Percentiles rank a stretch among this genome's conserved stretches.
Evolutionary conservation across 164 flowering plant species (phyloP).

Genomic region (Vitis vinifera): DNA sequence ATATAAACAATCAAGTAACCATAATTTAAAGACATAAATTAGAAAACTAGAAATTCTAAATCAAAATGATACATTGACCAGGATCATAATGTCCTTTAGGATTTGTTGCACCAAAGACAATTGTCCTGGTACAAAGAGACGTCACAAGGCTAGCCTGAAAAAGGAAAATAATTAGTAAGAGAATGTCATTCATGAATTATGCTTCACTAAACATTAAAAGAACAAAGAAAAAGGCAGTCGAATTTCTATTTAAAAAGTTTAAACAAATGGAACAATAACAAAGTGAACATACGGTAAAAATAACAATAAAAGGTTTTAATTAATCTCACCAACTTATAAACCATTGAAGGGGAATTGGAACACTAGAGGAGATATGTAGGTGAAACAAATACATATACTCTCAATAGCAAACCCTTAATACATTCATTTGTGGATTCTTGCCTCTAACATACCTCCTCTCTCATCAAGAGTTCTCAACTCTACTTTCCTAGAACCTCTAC

Average conservation of each 20-base stretch:
- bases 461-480: too few species aligned
- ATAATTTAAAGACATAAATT: neutral
- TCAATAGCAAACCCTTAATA: too few species aligned
- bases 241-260: neutral
- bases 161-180: neutral
- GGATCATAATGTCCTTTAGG: conserved; percentile 98
- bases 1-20: neutral
- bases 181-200: neutral
- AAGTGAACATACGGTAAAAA: too few species aligned
- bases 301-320: too few species aligned
- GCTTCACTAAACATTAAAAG: neutral
- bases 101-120: conserved; percentile 96
- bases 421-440: too few species aligned
- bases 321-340: too few species aligned
- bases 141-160: conserved; percentile 97
- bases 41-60: conserved; percentile 1
- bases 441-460: too few species aligned
- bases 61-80: conserved; percentile 63
- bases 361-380: too few species aligned
- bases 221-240: neutral
- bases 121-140: conserved; percentile 82
- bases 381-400: too few species aligned
- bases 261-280: too few species aligned
- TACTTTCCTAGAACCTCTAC: too few species aligned
- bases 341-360: too few species aligned